phyloP scores from a whole-genome alignment of 148 eudicot species.

The Rheum nobile region DNA sequence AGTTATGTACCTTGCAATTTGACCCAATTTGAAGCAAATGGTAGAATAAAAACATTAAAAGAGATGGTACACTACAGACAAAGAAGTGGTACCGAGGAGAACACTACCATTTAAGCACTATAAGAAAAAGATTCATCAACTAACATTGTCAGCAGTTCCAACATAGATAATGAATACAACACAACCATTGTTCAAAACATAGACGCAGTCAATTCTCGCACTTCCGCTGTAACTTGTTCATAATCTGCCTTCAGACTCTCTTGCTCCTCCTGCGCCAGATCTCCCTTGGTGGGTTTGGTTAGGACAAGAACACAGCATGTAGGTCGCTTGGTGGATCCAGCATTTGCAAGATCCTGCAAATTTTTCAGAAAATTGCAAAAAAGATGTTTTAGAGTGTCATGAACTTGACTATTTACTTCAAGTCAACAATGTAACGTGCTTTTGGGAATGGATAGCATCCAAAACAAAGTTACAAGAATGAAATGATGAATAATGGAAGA shows the following conservation, averaged over 20 bases:
- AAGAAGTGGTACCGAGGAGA: not conserved
- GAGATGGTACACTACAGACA: not conserved
- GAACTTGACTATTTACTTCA: too few species aligned
- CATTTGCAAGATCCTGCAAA: conserved; percentile 79
- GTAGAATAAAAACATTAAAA: not conserved
- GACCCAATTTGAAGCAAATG: not conserved
- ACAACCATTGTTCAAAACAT: conserved; percentile 33
- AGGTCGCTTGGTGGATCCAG: conserved; percentile 94
- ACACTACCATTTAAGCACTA: not conserved
- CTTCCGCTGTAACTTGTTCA: conserved; percentile 58
- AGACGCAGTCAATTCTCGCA: conserved; percentile 39
- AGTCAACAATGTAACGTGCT: too few species aligned
- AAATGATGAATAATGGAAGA: too few species aligned
- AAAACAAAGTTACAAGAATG: not conserved
- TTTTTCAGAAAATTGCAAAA: not conserved
- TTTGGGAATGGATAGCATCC: too few species aligned
- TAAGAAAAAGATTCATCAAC: not conserved
- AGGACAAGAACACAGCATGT: conserved; percentile 89
- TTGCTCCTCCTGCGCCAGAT: conserved; percentile 49
- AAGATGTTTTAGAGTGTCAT: not conserved
- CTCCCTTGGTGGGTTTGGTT: conserved; percentile 85
- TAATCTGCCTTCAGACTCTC: conserved; percentile 62
- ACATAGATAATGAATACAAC: not conserved
- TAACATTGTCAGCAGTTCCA: not conserved
- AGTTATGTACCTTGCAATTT: too few species aligned